Conservation (phyloP, 148 eudicot genomes). For the Polygonum maritimum region DNA sequence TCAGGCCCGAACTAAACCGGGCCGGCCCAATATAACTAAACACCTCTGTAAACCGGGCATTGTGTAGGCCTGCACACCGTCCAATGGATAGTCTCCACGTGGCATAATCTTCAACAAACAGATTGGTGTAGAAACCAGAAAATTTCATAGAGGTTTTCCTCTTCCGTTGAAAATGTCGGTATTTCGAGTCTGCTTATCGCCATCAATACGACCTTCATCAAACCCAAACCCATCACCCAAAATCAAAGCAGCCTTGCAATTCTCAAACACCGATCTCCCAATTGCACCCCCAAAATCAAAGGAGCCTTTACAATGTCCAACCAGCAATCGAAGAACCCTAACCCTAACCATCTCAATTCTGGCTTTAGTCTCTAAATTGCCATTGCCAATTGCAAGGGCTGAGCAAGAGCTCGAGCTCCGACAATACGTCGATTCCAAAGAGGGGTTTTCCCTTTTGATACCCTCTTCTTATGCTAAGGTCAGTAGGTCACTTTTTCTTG, state of each 20-base stretch:
- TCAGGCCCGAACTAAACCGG: too few species aligned
- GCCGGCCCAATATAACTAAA: too few species aligned
- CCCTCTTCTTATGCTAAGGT: constrained; percentile 75
- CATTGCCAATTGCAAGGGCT: constrained; percentile 28
- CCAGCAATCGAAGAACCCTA: constrained; percentile 34
- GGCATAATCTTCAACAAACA: too few species aligned
- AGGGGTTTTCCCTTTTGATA: constrained; percentile 70
- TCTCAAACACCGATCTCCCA: constrained; percentile 19
- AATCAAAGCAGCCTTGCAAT: constrained; percentile 12
- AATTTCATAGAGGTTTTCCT: not conserved
- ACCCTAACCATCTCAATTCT: constrained; percentile 37
- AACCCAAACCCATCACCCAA: constrained; percentile 11
- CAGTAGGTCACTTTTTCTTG: constrained; percentile 20
- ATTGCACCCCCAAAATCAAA: not conserved
- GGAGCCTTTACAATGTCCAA: constrained; percentile 5
- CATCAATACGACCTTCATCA: constrained; percentile 1
- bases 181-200: constrained; percentile 13
- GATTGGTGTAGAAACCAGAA: too few species aligned
- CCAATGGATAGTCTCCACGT: too few species aligned
- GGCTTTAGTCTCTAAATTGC: constrained; percentile 23
- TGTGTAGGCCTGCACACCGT: too few species aligned
- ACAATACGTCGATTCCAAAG: constrained; percentile 48
- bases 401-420: constrained; percentile 25
- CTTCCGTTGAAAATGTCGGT: constrained; percentile 13
- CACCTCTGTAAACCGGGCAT: too few species aligned